Conservation (phyloP, 1,284 basidiomycete species). For the Cryptococcus depauperatus region DNA sequence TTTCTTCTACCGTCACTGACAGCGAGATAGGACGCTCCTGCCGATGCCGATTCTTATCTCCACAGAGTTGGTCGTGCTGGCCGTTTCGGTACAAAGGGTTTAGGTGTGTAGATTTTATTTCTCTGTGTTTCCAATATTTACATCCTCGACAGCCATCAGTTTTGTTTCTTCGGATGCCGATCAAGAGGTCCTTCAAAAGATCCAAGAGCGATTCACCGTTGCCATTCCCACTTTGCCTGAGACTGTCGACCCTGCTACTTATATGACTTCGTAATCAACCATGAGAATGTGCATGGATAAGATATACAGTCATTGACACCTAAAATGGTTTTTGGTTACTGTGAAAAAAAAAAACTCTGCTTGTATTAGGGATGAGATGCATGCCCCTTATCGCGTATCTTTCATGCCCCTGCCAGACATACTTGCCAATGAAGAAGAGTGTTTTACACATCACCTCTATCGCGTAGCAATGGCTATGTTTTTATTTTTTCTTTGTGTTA, state of each 20-base stretch:
- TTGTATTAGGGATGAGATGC: no score
- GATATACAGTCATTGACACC: no score
- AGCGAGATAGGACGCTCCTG: constrained; percentile 64
- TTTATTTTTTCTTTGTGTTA: no score
- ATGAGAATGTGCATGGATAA: no score
- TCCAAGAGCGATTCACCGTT: constrained; percentile 46
- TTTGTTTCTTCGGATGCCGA: constrained; percentile 90
- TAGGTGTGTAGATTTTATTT: no score
- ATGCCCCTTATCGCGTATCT: no score
- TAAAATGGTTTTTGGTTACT: no score
- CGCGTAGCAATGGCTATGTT: no score
- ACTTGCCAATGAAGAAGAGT: no score
- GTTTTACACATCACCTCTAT: no score
- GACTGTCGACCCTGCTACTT: constrained; percentile 41
- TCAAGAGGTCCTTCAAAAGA: constrained; percentile 69
- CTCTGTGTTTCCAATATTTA: background rate
- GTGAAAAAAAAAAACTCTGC: no score
- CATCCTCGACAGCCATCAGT: constrained; percentile 69
- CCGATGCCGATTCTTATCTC: constrained; percentile 95
- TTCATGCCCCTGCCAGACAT: no score
- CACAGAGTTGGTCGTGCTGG: constrained; percentile 99
- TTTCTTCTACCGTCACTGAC: background rate
- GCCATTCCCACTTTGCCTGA: constrained; percentile 45
- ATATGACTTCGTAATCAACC: constrained; percentile 43
- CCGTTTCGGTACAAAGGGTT: constrained; percentile 98